These are phyloP conservation scores for Acorus calamus DNA, from an alignment of 106 monocot genomes.

Conservation along the genomic window DNA sequence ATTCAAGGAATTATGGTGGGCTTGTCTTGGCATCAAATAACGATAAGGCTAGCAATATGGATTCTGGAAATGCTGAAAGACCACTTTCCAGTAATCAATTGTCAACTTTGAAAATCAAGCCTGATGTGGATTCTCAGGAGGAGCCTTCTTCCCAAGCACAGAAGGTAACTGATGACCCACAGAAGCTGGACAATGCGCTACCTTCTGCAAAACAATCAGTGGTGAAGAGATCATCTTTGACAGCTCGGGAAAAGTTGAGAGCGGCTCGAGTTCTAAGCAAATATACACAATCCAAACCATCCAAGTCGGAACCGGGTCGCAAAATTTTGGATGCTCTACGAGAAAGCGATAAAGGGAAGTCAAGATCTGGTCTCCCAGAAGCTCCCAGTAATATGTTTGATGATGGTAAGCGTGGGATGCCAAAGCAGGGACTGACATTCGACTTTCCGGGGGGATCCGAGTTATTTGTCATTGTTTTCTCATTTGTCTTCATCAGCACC, in stretches of 20 bases:
- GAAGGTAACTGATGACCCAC: too few relatives aligned
- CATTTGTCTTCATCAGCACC: conserved; percentile 66
- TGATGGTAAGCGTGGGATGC: conserved; percentile 65
- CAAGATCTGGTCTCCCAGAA: conserved; percentile 62
- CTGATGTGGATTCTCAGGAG: too few relatives aligned
- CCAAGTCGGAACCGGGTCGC: neutral
- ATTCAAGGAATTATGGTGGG: too few relatives aligned
- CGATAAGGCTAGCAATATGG: too few relatives aligned
- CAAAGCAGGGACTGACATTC: conserved; percentile 45
- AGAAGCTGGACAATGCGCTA: too few relatives aligned
- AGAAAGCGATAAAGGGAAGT: conserved; percentile 26
- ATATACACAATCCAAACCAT: neutral
- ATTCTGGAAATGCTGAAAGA: too few relatives aligned
- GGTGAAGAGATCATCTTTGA: neutral
- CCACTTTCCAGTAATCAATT: too few relatives aligned
- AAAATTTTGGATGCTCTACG: neutral
- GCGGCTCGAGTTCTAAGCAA: neutral
- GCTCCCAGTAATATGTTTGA: conserved; percentile 70
- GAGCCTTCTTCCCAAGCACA: too few relatives aligned
- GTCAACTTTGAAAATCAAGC: too few relatives aligned
- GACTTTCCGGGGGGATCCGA: conserved; percentile 47
- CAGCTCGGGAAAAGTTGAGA: neutral
- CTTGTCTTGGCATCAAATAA: too few relatives aligned
- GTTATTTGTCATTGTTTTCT: conserved; percentile 42
- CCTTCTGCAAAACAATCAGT: too few relatives aligned